phyloP scores from a whole-genome alignment of 1,284 basidiomycete species.

The Moesziomyces sp. region DNA sequence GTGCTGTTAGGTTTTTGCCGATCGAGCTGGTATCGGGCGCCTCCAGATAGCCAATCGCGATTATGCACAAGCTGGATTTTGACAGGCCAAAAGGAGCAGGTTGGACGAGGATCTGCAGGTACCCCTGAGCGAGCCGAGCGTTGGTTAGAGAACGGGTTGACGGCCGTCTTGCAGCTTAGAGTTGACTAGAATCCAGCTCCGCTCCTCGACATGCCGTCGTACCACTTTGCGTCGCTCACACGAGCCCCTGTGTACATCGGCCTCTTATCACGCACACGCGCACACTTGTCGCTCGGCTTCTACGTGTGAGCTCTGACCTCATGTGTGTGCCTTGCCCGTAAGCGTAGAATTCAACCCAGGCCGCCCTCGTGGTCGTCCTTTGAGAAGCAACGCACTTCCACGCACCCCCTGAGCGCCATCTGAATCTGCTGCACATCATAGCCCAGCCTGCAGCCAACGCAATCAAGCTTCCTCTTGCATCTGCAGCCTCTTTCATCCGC shows the following conservation, averaged over 20 bases:
- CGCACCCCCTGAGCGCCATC: no score
- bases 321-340: not conserved
- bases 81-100: constrained; percentile 14
- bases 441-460: no score
- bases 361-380: not conserved
- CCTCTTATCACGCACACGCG: not conserved
- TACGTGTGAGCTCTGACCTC: not conserved
- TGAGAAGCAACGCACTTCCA: no score
- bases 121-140: constrained; percentile 10
- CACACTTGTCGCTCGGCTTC: no score
- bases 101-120: constrained; percentile 6
- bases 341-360: not conserved
- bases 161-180: constrained; percentile 12
- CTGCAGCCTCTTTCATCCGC: not conserved
- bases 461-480: no score
- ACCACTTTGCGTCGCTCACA: constrained; percentile 8
- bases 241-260: constrained; percentile 15
- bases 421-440: no score
- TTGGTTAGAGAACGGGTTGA: not conserved
- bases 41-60: constrained; percentile 4
- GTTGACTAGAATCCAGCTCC: constrained; percentile 14
- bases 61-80: constrained; percentile 21
- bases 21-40: no score
- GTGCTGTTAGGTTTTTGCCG: not conserved
- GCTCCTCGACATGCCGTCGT: constrained; percentile 5